Evolutionary conservation across 257 asterid genomes (phyloP).

Genomic region (Lycium barbarum): DNA sequence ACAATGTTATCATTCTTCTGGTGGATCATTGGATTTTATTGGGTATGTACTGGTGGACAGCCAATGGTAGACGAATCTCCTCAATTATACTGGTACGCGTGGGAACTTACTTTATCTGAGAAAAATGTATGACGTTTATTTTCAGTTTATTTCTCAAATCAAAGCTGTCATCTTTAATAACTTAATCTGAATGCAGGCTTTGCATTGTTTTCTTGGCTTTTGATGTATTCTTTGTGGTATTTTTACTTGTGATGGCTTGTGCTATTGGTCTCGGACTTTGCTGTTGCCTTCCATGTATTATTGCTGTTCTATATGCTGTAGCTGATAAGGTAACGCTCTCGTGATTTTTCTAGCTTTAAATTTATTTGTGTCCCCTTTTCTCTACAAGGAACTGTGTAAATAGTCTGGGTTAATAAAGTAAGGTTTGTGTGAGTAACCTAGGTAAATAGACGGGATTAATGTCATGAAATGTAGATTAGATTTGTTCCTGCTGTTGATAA

Average conservation of each 20-base stretch:
- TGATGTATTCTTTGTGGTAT: slow-evolving; percentile 29
- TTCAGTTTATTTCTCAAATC: slow-evolving; percentile 2
- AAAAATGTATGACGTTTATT: not conserved
- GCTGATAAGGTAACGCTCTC: slow-evolving; percentile 25
- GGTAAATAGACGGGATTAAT: not conserved
- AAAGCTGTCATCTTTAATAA: not conserved
- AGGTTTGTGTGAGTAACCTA: not conserved
- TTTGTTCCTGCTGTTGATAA: not conserved
- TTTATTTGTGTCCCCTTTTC: not conserved
- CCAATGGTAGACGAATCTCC: slow-evolving; percentile 32
- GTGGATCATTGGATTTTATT: slow-evolving; percentile 39
- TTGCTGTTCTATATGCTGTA: slow-evolving; percentile 21
- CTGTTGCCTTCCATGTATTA: slow-evolving; percentile 31
- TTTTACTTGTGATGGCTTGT: slow-evolving; percentile 5
- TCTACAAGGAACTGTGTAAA: too few relatives aligned
- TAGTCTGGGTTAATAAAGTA: not conserved
- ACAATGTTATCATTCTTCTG: slow-evolving; percentile 35
- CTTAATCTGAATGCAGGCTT: slow-evolving; percentile 21
- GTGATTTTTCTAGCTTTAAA: not conserved
- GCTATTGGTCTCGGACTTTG: slow-evolving; percentile 25
- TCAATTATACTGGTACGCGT: slow-evolving; percentile 31
- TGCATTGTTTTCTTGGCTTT: slow-evolving; percentile 32
- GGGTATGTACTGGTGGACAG: slow-evolving; percentile 36
- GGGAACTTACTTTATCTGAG: not conserved
- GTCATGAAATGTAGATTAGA: not conserved